Conservation (phyloP, 805 yeast species). For the Blastobotrys parvus region DNA sequence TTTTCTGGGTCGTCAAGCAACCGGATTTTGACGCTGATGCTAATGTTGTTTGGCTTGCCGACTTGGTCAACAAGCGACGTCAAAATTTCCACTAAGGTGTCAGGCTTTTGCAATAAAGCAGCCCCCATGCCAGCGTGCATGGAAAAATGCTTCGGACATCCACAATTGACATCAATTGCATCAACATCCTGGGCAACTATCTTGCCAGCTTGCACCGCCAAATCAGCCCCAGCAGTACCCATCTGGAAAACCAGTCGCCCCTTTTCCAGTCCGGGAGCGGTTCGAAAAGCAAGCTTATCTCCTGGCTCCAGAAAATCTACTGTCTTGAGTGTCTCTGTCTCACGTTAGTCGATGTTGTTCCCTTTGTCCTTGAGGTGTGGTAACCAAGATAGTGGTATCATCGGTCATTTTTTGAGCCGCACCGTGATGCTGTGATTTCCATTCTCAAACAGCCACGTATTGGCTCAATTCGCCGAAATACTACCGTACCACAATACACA, state of each 20-base stretch:
- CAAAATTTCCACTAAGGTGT: constrained; percentile 61
- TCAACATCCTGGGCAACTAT: constrained; percentile 78
- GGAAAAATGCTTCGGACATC: constrained; percentile 95
- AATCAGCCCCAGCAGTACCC: constrained; percentile 75
- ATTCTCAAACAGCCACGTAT: no score
- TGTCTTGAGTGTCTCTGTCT: constrained; percentile 15
- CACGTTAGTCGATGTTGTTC: neutral
- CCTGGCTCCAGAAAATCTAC: constrained; percentile 28
- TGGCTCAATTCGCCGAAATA: no score
- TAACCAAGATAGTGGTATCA: no score
- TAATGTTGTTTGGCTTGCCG: constrained; percentile 66
- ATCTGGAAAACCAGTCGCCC: constrained; percentile 74
- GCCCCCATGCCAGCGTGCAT: constrained; percentile 98
- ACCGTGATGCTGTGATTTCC: no score
- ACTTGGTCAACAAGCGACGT: constrained; percentile 63
- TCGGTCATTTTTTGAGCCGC: no score
- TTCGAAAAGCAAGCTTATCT: constrained; percentile 58
- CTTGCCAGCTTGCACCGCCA: constrained; percentile 84
- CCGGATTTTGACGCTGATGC: constrained; percentile 87
- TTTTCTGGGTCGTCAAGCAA: constrained; percentile 48
- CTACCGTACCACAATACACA: no score
- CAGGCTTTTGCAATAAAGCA: constrained; percentile 78
- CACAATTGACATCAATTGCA: constrained; percentile 91
- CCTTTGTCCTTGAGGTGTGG: neutral
- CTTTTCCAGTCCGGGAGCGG: constrained; percentile 54